These are phyloP conservation scores for Pisolithus tinctorius DNA, from an alignment of 768 basidiomycete species.

Conservation along the genomic window DNA sequence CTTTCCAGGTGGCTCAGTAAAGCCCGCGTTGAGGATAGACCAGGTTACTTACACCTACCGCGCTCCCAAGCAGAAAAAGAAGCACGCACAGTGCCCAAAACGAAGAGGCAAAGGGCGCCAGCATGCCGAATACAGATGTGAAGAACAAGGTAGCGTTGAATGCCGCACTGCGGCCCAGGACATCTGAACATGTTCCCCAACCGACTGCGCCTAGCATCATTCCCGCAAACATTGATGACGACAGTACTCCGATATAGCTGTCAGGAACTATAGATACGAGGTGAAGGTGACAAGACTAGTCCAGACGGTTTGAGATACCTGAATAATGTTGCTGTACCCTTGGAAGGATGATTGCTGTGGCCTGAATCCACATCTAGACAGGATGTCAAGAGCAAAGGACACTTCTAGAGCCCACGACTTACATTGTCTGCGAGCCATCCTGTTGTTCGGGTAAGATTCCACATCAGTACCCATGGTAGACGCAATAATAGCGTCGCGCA, in stretches of 20 bases:
- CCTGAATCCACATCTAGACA: slow-evolving; percentile 88
- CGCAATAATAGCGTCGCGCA: neutral
- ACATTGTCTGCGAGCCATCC: slow-evolving; percentile 96
- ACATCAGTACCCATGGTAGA: neutral
- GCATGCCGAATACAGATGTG: slow-evolving; percentile 81
- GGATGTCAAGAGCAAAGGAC: slow-evolving; percentile 19
- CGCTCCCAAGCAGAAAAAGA: slow-evolving; percentile 85
- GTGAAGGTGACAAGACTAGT: slow-evolving; percentile 8
- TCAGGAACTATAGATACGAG: slow-evolving; percentile 50
- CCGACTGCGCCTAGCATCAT: slow-evolving; percentile 95
- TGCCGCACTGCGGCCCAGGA: slow-evolving; percentile 80
- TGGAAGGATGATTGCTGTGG: slow-evolving; percentile 90
- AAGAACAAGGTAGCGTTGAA: slow-evolving; percentile 93
- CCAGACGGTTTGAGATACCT: slow-evolving; percentile 36
- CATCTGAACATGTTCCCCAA: slow-evolving; percentile 92
- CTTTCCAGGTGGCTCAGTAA: slow-evolving; percentile 31
- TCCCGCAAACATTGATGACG: slow-evolving; percentile 87
- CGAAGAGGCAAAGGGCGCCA: slow-evolving; percentile 65
- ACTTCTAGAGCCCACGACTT: slow-evolving; percentile 14
- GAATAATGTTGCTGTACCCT: slow-evolving; percentile 86
- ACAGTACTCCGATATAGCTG: slow-evolving; percentile 70
- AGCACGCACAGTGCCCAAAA: slow-evolving; percentile 66
- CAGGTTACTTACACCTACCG: slow-evolving; percentile 69
- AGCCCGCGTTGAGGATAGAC: neutral
- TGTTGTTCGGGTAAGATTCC: slow-evolving; percentile 20